These are phyloP conservation scores for Pseudogymnoascus sp. DNA, from an alignment of 2,329 filamentous ascomycete genomes.

Conservation along the genomic window DNA sequence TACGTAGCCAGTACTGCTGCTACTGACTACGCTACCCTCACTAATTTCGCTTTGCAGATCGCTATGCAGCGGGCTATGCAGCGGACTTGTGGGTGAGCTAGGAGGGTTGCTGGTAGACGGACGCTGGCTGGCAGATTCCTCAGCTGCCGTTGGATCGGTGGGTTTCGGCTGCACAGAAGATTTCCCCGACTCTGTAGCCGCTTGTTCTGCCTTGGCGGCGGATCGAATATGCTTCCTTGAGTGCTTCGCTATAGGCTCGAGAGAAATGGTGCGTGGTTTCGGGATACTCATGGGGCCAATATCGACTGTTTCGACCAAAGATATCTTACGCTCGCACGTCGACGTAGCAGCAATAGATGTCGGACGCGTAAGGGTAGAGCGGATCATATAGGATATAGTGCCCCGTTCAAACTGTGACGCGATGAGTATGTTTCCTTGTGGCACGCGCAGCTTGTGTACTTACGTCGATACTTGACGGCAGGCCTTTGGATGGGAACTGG, in stretches of 20 bases:
- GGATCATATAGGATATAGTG: constrained; percentile 85
- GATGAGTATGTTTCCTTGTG: neutral
- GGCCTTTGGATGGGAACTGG: constrained; percentile 57
- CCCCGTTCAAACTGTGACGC: constrained; percentile 78
- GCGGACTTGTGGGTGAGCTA: constrained; percentile 39
- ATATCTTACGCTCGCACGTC: constrained; percentile 74
- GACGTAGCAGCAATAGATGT: constrained; percentile 76
- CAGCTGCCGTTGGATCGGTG: constrained; percentile 21
- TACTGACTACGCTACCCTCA: constrained; percentile 49
- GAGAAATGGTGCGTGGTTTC: constrained; percentile 72
- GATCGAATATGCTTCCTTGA: constrained; percentile 52
- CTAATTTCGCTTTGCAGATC: constrained; percentile 63
- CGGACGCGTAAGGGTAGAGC: constrained; percentile 81
- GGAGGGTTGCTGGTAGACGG: constrained; percentile 32
- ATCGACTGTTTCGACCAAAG: constrained; percentile 75
- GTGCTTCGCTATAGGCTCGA: constrained; percentile 76
- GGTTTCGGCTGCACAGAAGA: neutral
- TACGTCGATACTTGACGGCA: constrained; percentile 95
- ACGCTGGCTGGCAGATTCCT: constrained; percentile 29
- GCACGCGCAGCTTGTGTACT: constrained; percentile 30
- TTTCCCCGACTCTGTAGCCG: constrained; percentile 14
- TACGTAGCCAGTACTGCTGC: constrained; percentile 28
- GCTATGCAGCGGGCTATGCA: constrained; percentile 41
- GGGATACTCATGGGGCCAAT: constrained; percentile 68
- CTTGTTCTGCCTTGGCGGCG: constrained; percentile 19